Evolutionary conservation across 768 basidiomycete genomes (phyloP).

Genomic region (Clitopilus passeckerianus): DNA sequence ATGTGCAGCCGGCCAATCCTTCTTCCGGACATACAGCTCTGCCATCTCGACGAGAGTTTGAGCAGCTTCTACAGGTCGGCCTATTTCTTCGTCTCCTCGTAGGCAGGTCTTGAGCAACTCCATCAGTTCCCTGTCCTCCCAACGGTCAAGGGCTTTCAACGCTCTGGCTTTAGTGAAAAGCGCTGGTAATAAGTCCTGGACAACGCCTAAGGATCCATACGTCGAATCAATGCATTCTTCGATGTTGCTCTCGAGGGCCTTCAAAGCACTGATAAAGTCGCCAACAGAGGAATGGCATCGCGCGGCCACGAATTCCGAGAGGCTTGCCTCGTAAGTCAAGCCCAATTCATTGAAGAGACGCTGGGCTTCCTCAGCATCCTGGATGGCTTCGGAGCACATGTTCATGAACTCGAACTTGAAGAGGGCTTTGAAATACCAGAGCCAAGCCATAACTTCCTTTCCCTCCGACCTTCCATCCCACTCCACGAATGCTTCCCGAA

Average conservation of each 20-base stretch:
- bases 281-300: not conserved
- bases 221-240: not conserved
- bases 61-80: not conserved
- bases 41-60: not conserved
- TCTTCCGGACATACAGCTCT: not conserved
- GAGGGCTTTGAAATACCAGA: not conserved
- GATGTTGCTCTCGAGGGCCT: not conserved
- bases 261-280: not conserved
- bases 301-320: not conserved
- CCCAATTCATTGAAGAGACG: not conserved
- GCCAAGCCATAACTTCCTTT: not conserved
- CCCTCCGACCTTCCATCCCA: not conserved
- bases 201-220: not conserved
- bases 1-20: not conserved
- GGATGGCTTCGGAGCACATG: not conserved
- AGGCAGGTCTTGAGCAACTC: not conserved
- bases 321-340: not conserved
- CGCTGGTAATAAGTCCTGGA: not conserved
- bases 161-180: not conserved
- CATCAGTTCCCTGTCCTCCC: not conserved
- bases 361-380: not conserved
- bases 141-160: not conserved
- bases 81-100: not conserved
- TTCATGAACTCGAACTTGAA: not conserved
- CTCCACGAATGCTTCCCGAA: not conserved